Conservation (phyloP, 2,329 filamentous ascomycete species). For the Aspergillus persii region DNA sequence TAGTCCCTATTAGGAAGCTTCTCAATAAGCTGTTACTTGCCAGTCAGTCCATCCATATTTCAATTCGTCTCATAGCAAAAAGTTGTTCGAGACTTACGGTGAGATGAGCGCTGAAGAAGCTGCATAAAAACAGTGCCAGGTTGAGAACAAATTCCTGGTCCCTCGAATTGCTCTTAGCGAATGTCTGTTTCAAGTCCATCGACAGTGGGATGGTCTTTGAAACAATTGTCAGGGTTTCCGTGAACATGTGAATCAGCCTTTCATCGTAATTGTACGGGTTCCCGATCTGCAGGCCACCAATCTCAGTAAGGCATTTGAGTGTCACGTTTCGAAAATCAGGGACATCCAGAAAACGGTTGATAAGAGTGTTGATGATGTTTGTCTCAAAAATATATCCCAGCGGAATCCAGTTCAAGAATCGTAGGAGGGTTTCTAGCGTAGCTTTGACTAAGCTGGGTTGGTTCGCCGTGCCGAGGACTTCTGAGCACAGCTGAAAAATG, state of each 20-base stretch:
- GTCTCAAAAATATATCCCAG: constrained; percentile 99
- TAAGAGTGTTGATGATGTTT: constrained; percentile 87
- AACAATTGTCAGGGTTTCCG: constrained; percentile 88
- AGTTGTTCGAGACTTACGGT: constrained; percentile 54
- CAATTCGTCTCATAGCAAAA: background rate
- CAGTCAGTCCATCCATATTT: constrained; percentile 2
- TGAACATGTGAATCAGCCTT: constrained; percentile 97
- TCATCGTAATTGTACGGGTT: constrained; percentile 79
- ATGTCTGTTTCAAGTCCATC: constrained; percentile 86
- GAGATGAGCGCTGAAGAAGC: constrained; percentile 93
- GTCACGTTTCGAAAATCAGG: constrained; percentile 97
- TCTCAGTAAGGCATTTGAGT: constrained; percentile 94
- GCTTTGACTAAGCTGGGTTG: constrained; percentile 88
- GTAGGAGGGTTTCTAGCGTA: constrained; percentile 91
- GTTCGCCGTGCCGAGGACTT: constrained; percentile 86
- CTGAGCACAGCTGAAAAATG: constrained; percentile 96
- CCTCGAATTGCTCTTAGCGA: constrained; percentile 82
- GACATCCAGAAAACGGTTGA: constrained; percentile 86
- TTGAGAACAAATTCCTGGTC: constrained; percentile 99
- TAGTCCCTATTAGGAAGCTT: constrained; percentile 94
- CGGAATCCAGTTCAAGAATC: constrained; percentile 99
- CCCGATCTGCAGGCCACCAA: constrained; percentile 86
- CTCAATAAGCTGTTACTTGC: constrained; percentile 70
- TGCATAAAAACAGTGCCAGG: constrained; percentile 89
- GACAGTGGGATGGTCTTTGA: constrained; percentile 88